Evolutionary conservation across 2,329 filamentous ascomycete genomes (phyloP).

Genomic region (Endocalyx cinctus): DNA sequence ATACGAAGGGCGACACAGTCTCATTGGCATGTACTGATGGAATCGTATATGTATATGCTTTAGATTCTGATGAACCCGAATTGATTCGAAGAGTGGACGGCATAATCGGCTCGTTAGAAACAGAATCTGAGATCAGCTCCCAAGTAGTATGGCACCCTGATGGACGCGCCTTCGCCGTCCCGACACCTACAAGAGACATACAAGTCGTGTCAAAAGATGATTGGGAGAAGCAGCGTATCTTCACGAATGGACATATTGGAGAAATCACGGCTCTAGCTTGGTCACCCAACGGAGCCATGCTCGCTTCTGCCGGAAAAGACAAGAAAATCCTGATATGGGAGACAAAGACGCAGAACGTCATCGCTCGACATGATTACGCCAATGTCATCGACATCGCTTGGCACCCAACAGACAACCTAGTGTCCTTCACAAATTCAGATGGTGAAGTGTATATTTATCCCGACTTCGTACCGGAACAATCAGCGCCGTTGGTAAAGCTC

Average conservation of each 20-base stretch:
- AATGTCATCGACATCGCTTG: constrained; percentile 84
- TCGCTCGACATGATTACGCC: constrained; percentile 73
- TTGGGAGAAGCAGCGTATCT: constrained; percentile 81
- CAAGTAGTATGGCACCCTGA: constrained; percentile 89
- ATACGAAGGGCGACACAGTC: constrained; percentile 70
- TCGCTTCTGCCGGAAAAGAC: constrained; percentile 67
- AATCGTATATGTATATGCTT: constrained; percentile 82
- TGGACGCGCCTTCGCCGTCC: constrained; percentile 81
- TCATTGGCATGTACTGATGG: constrained; percentile 86
- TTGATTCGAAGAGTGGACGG: constrained; percentile 82
- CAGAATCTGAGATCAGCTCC: constrained; percentile 71
- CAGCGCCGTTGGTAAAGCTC: constrained; percentile 51
- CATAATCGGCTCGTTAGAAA: constrained; percentile 73
- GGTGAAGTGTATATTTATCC: constrained; percentile 91
- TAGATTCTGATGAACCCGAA: constrained; percentile 73
- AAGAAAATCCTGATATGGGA: constrained; percentile 80
- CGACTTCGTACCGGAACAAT: constrained; percentile 59
- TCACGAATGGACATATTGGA: constrained; percentile 73
- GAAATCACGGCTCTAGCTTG: constrained; percentile 85
- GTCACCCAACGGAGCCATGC: constrained; percentile 89
- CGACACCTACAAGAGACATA: constrained; percentile 76
- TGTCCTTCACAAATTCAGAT: constrained; percentile 88
- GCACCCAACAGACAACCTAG: constrained; percentile 84
- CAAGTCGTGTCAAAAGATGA: constrained; percentile 84
- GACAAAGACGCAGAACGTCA: constrained; percentile 75